Conservation (phyloP, 1,139 yeast species). For the Torulaspora globosa region DNA sequence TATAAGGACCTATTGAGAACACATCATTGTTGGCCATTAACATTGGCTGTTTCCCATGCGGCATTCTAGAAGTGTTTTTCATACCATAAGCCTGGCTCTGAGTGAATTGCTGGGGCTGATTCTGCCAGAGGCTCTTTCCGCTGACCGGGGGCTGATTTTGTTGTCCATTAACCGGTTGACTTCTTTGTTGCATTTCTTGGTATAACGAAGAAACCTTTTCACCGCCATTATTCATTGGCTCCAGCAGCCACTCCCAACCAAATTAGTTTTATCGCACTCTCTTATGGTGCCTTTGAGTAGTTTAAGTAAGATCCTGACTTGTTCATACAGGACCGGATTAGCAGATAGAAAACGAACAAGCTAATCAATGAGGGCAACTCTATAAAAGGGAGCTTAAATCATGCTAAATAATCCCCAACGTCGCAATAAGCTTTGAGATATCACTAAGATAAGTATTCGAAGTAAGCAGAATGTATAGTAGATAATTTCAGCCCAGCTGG, state of each 20-base stretch:
- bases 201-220: constrained; percentile 15
- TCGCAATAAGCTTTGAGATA: too few species aligned
- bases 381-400: not conserved
- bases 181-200: constrained; percentile 15
- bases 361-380: not conserved
- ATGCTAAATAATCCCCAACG: too few species aligned
- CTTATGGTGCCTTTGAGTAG: not conserved
- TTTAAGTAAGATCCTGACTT: not conserved
- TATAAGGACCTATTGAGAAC: constrained; percentile 68
- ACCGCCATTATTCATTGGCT: constrained; percentile 17
- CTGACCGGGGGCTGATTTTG: constrained; percentile 14
- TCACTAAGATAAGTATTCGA: too few species aligned
- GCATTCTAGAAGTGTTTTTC: constrained; percentile 16
- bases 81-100: constrained; percentile 12
- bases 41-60: constrained; percentile 38
- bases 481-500: not conserved
- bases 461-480: not conserved
- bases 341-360: not conserved
- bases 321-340: not conserved
- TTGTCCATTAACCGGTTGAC: constrained; percentile 12
- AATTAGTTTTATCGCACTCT: not conserved
- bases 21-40: constrained; percentile 67
- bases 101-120: constrained; percentile 12
- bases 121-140: constrained; percentile 21
- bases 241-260: not conserved